These are phyloP conservation scores for Cylindrodendrum hubeiense DNA, from an alignment of 2,329 filamentous ascomycete species.

Conservation along the genomic window DNA sequence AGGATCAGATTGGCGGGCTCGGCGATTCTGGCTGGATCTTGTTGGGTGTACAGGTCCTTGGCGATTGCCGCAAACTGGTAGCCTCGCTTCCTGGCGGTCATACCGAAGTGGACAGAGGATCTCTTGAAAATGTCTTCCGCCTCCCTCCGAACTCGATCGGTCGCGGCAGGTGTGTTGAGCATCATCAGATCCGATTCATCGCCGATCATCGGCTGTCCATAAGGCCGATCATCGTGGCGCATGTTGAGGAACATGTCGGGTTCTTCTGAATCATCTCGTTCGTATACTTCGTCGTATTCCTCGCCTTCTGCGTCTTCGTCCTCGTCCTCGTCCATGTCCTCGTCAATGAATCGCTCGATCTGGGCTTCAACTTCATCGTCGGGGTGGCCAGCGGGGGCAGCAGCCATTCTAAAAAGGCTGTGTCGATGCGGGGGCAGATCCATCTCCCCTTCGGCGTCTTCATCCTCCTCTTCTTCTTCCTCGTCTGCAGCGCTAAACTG, in stretches of 20 bases:
- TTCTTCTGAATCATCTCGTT: conserved; percentile 55
- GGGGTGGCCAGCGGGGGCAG: conserved; percentile 29
- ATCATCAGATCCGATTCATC: conserved; percentile 66
- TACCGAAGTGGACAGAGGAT: conserved; percentile 60
- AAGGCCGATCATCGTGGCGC: conserved; percentile 56
- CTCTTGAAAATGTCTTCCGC: conserved; percentile 68
- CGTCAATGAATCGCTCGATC: conserved; percentile 52
- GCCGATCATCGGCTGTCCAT: conserved; percentile 54
- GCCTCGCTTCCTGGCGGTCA: conserved; percentile 61
- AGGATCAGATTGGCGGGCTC: conserved; percentile 82
- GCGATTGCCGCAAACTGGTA: conserved; percentile 79
- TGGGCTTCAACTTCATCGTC: conserved; percentile 51
- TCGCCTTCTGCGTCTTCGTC: conserved; percentile 53
- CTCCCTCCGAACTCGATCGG: conserved; percentile 64
- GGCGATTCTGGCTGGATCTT: conserved; percentile 69
- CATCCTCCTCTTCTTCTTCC: conserved; percentile 45
- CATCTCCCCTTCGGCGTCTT: conserved; percentile 51
- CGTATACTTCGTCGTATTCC: conserved; percentile 55
- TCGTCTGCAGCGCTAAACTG: conserved; percentile 52
- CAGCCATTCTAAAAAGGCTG: conserved; percentile 49
- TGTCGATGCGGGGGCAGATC: conserved; percentile 48
- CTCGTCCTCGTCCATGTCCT: conserved; percentile 46
- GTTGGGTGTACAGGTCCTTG: conserved; percentile 72
- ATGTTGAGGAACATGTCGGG: conserved; percentile 65
- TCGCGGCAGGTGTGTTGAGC: conserved; percentile 67